Conservation (phyloP, 2,329 filamentous ascomycete genomes). For the Alternaria sp. region DNA sequence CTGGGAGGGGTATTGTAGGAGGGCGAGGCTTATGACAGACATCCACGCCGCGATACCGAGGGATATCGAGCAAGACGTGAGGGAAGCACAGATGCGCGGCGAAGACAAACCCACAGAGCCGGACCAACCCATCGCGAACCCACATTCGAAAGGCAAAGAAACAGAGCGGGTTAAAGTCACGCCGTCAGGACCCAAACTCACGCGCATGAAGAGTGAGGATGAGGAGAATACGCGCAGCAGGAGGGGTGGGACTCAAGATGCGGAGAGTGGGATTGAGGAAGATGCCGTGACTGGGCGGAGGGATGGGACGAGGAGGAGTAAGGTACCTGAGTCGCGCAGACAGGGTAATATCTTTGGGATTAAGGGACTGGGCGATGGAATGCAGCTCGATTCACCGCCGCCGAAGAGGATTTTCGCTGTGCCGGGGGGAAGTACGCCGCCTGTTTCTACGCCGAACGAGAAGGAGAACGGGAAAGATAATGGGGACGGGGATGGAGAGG, state of each 20-base stretch:
- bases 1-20: conserved; percentile 62
- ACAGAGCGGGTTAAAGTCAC: conserved; percentile 29
- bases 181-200: conserved; percentile 26
- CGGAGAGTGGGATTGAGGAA: conserved; percentile 40
- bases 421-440: not conserved
- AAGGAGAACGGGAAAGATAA: not conserved
- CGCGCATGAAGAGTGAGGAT: conserved; percentile 28
- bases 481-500: conserved; percentile 17
- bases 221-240: conserved; percentile 41
- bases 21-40: conserved; percentile 66
- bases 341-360: conserved; percentile 41
- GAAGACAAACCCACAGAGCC: conserved; percentile 52
- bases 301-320: conserved; percentile 19
- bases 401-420: conserved; percentile 21
- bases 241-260: conserved; percentile 27
- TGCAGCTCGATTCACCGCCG: not conserved
- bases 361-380: conserved; percentile 24
- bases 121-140: conserved; percentile 18
- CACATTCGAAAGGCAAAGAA: conserved; percentile 30
- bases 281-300: conserved; percentile 46
- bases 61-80: conserved; percentile 53
- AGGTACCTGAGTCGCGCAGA: conserved; percentile 6
- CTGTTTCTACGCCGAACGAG: not conserved
- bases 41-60: conserved; percentile 66
- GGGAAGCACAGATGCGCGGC: conserved; percentile 61